phyloP scores from a whole-genome alignment of 805 yeast genomes.

The Metschnikowia arizonensis region DNA sequence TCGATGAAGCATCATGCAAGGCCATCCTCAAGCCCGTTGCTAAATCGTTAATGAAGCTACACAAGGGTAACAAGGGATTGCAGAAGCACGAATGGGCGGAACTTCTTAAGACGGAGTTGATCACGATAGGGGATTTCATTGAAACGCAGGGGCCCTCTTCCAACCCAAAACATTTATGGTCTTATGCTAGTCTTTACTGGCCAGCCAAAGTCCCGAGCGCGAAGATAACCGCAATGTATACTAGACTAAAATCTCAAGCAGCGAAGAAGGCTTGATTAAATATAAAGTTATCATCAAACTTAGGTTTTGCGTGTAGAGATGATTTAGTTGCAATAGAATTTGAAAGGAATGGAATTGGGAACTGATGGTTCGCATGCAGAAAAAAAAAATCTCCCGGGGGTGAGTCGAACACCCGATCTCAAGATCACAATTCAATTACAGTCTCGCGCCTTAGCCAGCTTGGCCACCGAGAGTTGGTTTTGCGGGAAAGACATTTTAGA shows the following conservation, averaged over 20 bases:
- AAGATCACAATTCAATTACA: conserved; percentile 36
- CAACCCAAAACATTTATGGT: conserved; percentile 70
- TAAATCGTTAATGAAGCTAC: conserved; percentile 59
- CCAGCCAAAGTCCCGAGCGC: conserved; percentile 76
- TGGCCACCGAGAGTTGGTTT: conserved; percentile 36
- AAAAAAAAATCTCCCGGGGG: conserved; percentile 38
- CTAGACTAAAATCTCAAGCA: conserved; percentile 42
- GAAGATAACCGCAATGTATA: conserved; percentile 74
- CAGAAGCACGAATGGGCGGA: conserved; percentile 75
- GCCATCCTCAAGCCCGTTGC: conserved; percentile 60
- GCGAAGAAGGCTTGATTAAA: conserved; percentile 10
- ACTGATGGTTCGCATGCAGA: too few species aligned
- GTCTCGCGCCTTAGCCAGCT: conserved; percentile 46
- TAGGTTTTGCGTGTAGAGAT: not conserved
- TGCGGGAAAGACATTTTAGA: too few species aligned
- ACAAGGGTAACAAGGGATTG: conserved; percentile 67
- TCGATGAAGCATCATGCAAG: conserved; percentile 73
- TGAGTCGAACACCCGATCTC: conserved; percentile 46
- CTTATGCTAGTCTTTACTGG: conserved; percentile 81
- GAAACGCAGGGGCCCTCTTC: conserved; percentile 23
- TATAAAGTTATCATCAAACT: not conserved
- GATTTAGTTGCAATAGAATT: too few species aligned
- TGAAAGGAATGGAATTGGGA: too few species aligned
- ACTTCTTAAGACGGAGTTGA: conserved; percentile 62
- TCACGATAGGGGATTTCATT: conserved; percentile 73